Base-by-base conservation (phyloP, 2,329 filamentous ascomycete species). In the Stagonosporopsis cucurbitacearum region DNA sequence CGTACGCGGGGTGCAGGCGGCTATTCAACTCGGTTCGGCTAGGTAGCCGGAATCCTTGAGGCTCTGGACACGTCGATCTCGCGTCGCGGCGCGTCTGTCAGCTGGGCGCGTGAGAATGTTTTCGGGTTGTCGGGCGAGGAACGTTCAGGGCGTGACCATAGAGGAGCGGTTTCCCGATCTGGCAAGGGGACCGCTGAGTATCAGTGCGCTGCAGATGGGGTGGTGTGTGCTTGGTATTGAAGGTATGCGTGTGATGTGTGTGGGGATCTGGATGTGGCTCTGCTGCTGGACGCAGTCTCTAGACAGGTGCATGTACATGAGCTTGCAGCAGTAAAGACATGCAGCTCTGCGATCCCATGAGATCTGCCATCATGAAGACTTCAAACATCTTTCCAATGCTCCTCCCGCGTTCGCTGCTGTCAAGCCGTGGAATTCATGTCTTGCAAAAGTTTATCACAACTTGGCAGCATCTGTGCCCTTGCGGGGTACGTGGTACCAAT, bases 1-100 rank as follows among this genome's bases (percentile, higher is more conserved):
- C n/a, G 35, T n/a, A 19, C 9, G 20, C 23, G 37, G 42, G 19
- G 30, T 48, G 17, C 17, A 11, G 7, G 51, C 51, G 44, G 51
- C 20, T 54, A 32, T 19, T 33, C 28, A 7, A 17, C 39, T 39
- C 28, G 11, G 13, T 22, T 13, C 2, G 20, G 51, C 22, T 54
- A 54, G 39, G 19, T 20, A 39, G 6, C 44, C 39, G 51, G 26
- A 5, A 9, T 20, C 20, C 17, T 12, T 36, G 36, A 46, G 42
- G 43, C 36, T 46, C 50, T 53, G 42, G 26, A 7, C 6, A 25
- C 25, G 43, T 48, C 23, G 50, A 43, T 54, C 44, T 42, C n/a
- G 12, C 17, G 28, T 11, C 9, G 28, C 17, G 28, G 4, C 9
- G 28, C 28, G 32, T 23, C 32, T 20, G 23, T 26, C 43, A n/a